Evolutionary conservation across 2,329 filamentous ascomycete species (phyloP), one percentile per base, ranked within the genome.

Genomic region (Cryphonectria nitschkei): DNA sequence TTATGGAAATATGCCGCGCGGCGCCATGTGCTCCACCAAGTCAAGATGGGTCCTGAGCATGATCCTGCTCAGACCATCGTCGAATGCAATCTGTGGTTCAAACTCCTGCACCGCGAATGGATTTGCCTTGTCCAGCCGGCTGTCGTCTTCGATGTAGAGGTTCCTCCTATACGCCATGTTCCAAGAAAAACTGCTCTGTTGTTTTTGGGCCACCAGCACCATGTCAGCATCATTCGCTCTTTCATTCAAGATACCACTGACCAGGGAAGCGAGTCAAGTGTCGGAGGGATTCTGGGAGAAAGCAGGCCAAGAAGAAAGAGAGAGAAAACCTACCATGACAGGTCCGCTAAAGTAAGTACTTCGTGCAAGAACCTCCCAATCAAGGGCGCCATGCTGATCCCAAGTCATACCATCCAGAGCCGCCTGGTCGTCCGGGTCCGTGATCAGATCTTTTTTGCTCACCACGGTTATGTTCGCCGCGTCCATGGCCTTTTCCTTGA

Each of bases 131-230:
- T 65, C 43, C 54, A 69, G 54, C n/a, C 68, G 52, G 3, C 37
- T 50, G 8, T 60, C 62, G 39, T 50, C 68, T 16, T 65, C 29
- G 54, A 50, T 60, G 22, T 69, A 69, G 26, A 60, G 66, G 19
- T 58, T 22, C 63, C 68, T 66, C 39, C 68, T 69, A 3, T 66
- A 50, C 9, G 62, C 68, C 37, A 69, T 4, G 39, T 69, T 69
- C 68, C 68, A 69, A 39, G 62, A 58, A 41, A 69, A 69, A 41
- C 68, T 69, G 62, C 68, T 69, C 66, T 68, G 56, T 61, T 34
- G 1, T 34, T 39, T 13, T 11, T 4, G 32, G 32, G 13, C 58
- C 34, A 62, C 3, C 11, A 19, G 3, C 22, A 13, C 37, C 39
- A 26, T 63, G 37, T 41, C n/a, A 43, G n/a, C 14, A 41, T 26